phyloP scores from a whole-genome alignment of 2,329 filamentous ascomycete genomes.

The Pseudogymnoascus sp. region DNA sequence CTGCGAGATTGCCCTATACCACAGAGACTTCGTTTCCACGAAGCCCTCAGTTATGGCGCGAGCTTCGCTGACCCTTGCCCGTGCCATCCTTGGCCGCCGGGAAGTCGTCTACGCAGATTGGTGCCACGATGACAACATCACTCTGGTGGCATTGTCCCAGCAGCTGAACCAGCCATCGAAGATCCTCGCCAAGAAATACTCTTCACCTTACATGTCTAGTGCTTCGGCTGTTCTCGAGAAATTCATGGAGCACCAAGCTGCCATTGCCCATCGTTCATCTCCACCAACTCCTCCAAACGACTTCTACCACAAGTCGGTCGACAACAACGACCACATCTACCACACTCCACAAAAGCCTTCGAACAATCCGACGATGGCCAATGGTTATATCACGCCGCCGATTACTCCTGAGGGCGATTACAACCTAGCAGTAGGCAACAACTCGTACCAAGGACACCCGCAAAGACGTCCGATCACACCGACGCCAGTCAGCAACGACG shows the following conservation, averaged over 20 bases:
- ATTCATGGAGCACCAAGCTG: slow-evolving; percentile 56
- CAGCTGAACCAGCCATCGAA: slow-evolving; percentile 58
- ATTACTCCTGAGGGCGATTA: slow-evolving; percentile 68
- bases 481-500: slow-evolving; percentile 42
- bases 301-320: slow-evolving; percentile 36
- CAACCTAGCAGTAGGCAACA: slow-evolving; percentile 30
- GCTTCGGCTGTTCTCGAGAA: slow-evolving; percentile 56
- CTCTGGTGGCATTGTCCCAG: slow-evolving; percentile 43
- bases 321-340: slow-evolving; percentile 48
- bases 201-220: slow-evolving; percentile 53
- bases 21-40: slow-evolving; percentile 92
- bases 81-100: slow-evolving; percentile 73
- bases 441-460: slow-evolving; percentile 19
- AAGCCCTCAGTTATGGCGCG: slow-evolving; percentile 85
- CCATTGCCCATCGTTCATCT: slow-evolving; percentile 43
- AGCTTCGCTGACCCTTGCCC: slow-evolving; percentile 74
- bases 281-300: slow-evolving; percentile 55
- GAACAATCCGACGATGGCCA: slow-evolving; percentile 51
- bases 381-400: slow-evolving; percentile 76
- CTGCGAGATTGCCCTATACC: slow-evolving; percentile 88
- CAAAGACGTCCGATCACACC: slow-evolving; percentile 53
- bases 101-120: slow-evolving; percentile 70
- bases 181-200: slow-evolving; percentile 60
- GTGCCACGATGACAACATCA: slow-evolving; percentile 63
- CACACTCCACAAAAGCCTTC: slow-evolving; percentile 73